Percentiles rank a stretch among this genome's conserved stretches.
Evolutionary conservation across 1,139 yeast genomes (phyloP).

Genomic region (Keqinozyma sinolaborantium): DNA sequence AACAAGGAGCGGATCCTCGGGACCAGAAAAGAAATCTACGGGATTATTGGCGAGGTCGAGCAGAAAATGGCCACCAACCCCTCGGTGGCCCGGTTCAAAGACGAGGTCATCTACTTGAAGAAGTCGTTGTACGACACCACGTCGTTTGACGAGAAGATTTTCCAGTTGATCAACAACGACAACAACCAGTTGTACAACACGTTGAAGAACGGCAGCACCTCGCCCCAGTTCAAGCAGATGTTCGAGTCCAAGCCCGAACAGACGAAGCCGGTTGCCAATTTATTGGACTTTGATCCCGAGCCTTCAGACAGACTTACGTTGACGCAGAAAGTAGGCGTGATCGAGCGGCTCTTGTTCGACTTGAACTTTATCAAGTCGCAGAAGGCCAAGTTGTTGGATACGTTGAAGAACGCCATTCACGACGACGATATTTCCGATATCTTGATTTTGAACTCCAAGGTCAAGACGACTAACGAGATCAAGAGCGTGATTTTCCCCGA

Average conservation of each 20-base stretch:
- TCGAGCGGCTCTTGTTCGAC: constrained; percentile 47
- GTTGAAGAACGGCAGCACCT: constrained; percentile 31
- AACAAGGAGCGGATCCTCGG: constrained; percentile 21
- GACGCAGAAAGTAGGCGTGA: constrained; percentile 31
- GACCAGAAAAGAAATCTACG: constrained; percentile 39
- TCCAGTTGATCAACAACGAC: constrained; percentile 27
- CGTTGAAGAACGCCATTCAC: constrained; percentile 68
- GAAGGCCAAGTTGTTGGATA: constrained; percentile 56
- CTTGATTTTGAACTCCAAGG: constrained; percentile 63
- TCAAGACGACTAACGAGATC: constrained; percentile 55
- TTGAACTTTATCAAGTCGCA: constrained; percentile 50
- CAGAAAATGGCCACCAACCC: constrained; percentile 10
- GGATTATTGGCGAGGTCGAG: constrained; percentile 38
- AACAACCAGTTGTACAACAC: constrained; percentile 22
- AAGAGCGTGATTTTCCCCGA: constrained; percentile 58
- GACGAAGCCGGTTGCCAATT: constrained; percentile 34
- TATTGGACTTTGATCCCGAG: constrained; percentile 47
- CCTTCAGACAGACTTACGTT: constrained; percentile 37
- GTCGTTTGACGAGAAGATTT: constrained; percentile 58
- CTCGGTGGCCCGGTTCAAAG: constrained; percentile 23
- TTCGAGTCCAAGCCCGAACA: constrained; percentile 16
- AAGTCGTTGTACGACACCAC: constrained; percentile 69
- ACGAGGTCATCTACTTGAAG: constrained; percentile 56
- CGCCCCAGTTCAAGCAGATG: constrained; percentile 27
- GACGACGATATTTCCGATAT: constrained; percentile 83